Base-by-base conservation (phyloP, 306 rosid species). In the Cyamopsis tetragonoloba region DNA sequence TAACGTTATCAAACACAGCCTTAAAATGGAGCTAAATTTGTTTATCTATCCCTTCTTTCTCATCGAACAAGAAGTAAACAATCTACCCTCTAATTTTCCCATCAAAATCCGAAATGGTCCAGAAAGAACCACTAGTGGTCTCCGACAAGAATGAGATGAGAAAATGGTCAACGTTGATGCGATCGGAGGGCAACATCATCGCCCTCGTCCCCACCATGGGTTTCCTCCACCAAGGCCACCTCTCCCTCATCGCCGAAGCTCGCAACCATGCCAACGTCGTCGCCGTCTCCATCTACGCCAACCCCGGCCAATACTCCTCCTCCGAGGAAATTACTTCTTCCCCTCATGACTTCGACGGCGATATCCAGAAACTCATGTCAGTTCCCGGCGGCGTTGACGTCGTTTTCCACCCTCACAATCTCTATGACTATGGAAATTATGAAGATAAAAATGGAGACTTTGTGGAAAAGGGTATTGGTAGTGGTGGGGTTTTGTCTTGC, bases 181-280 rank as follows among this genome's bases (percentile, higher is more conserved):
- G 90, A 78, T 81, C 92, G 28, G 83, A 75, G 71, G 91, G 90
- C 55, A 88, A 85, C 13, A 24, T 80, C 51, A 79, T 93, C 1
- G 84, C 77, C 22, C 32, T 90, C 1, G 95, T 93, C 1, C 99
- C 97, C 80, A 90, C 97, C 27, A 93, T 93, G 99, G 99, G 97
- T 1, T 90, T 39, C 66, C 97, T 93, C 66, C 97, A 93, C 28
- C 58, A 75, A 6, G 96, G 99, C 38, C 97, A 90, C 53, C 58
- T 93, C n/a, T 80, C 97, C 1, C 87, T 93, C 9, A 49, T 93
- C 58, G 56, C 30, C 32, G 80, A 85, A 74, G 96, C 92, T 32
- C 90, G 32, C 74, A 42, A 22, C 17, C 90, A 48, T 17, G 11
- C 89, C 11, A 60, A 90, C 12, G 62, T 86, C 10, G 31, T 86